phyloP scores from a whole-genome alignment of 768 basidiomycete genomes.

The Fomitopsis serialis region DNA sequence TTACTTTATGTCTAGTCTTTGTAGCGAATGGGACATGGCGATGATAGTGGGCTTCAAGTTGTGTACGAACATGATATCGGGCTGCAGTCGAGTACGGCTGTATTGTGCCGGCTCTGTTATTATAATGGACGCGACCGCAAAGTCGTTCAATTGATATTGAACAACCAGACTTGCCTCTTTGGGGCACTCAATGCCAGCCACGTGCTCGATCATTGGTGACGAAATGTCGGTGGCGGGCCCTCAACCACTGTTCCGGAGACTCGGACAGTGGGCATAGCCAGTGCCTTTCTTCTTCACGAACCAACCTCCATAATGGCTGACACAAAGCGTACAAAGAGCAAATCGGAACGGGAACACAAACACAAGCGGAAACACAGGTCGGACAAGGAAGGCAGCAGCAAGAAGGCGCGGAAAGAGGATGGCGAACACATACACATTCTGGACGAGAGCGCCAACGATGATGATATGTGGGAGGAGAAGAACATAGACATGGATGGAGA shows the following conservation, averaged over 20 bases:
- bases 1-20: neutral
- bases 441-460: constrained; percentile 72
- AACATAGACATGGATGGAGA: constrained; percentile 77
- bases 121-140: too few species aligned
- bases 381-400: constrained; percentile 34
- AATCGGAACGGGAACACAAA: constrained; percentile 32
- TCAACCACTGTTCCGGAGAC: too few species aligned
- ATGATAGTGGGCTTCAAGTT: too few species aligned
- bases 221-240: neutral
- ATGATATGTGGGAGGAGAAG: constrained; percentile 85
- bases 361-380: constrained; percentile 53
- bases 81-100: too few species aligned
- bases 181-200: neutral
- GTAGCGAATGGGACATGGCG: too few species aligned
- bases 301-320: neutral
- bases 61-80: too few species aligned
- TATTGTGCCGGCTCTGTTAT: too few species aligned
- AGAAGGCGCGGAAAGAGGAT: constrained; percentile 29
- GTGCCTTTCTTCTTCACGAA: too few species aligned
- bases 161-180: neutral
- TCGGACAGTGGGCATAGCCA: too few species aligned
- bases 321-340: constrained; percentile 29
- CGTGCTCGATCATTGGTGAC: neutral
- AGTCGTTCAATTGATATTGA: too few species aligned
- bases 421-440: constrained; percentile 41